phyloP scores from a whole-genome alignment of 2,329 filamentous ascomycete genomes.

The Fusarium mundagurra region DNA sequence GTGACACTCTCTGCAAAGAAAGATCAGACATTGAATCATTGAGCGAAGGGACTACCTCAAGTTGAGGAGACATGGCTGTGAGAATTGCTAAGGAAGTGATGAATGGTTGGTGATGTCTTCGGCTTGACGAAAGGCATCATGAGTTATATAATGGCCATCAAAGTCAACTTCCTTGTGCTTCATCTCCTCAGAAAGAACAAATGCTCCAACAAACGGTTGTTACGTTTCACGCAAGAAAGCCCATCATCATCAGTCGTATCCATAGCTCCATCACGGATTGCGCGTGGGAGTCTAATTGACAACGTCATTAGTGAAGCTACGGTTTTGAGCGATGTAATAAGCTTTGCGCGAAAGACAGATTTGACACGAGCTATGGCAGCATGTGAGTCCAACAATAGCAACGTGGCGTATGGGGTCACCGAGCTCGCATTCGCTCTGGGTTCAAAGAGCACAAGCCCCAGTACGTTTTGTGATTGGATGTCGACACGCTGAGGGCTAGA shows the following conservation, averaged over 20 bases:
- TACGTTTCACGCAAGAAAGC: not conserved
- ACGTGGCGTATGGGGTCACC: not conserved
- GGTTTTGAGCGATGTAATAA: not conserved
- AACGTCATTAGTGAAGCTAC: not conserved
- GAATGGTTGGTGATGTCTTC: not conserved
- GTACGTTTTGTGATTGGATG: not conserved
- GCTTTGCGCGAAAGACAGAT: not conserved
- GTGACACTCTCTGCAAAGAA: not conserved
- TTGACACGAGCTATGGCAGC: not conserved
- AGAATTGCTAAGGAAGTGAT: not conserved
- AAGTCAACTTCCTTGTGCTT: no score
- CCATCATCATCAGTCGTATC: not conserved
- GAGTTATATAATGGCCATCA: not conserved
- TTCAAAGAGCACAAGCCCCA: not conserved
- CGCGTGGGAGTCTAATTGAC: not conserved
- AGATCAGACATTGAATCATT: not conserved
- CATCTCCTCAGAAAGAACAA: accelerated
- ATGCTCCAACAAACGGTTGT: not conserved
- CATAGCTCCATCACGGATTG: not conserved
- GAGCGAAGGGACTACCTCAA: not conserved
- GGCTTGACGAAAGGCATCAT: not conserved
- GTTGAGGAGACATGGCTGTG: not conserved
- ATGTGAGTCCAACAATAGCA: not conserved
- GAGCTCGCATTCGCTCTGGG: not conserved
- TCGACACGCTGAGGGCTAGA: no score